Base-by-base conservation (phyloP, 345 rosid genomes). In the Populus tremula region DNA sequence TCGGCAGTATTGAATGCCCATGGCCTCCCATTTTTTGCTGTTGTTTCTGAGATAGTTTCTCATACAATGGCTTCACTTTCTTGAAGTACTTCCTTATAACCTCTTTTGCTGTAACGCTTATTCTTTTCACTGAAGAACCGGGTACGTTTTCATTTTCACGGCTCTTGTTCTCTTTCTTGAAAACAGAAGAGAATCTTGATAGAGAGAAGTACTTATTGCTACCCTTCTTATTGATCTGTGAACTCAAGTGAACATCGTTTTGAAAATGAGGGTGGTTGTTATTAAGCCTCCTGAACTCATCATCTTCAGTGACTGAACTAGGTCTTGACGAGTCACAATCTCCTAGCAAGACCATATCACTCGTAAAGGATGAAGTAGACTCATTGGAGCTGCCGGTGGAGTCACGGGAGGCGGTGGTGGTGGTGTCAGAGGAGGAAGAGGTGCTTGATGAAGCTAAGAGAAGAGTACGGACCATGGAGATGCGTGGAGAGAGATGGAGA, bases 11-110 rank as follows among this genome's bases (percentile, higher is more conserved):
- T 35, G 79, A 23, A 27, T 76, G 47, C 5, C 1, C 69, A 31
- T 35, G 31, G 4, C 67, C 75, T 65, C 77, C 82, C 79, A 81
- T 75, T 78, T 80, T 86, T 39, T 84, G 91, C 47, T 82, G 87
- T 77, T 92, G 93, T 78, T 90, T 90, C 67, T 87, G 90, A 35
- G 97, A 90, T 41, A 93, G 75, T 81, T 93, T 95, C 67, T 93
- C 99, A 87, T 95, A 93, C 72, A 95, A 72, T 20, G 99, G 99
- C 86, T 93, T 95, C 82, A 90, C 98, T 73, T 92, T 95, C 84
- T 93, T 95, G 87, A 95, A 41, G 70, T 95, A 95, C 78, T 93
- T 95, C 49, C 93, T 85, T 74, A 91, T 85, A 2, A 91, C 99
- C 35, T 92, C 97, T 76, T 86, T 95, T 0, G 98, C 98, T 2